Evolutionary conservation across 371 early-diverging fungal species (phyloP).

Genomic region (Capniomyces stellatus): DNA sequence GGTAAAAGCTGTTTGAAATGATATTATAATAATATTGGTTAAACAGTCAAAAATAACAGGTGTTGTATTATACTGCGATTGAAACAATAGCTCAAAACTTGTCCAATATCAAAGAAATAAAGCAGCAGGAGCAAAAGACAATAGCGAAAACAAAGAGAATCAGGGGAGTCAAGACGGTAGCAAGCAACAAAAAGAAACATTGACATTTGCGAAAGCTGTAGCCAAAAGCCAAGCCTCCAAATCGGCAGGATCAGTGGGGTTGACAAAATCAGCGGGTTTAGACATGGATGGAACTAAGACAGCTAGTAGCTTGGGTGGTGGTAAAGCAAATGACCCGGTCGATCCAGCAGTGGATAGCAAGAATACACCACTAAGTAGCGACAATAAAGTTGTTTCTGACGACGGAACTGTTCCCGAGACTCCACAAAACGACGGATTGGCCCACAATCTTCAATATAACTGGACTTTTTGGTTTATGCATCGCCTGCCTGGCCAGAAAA

Average conservation of each 20-base stretch:
- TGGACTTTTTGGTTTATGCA: constrained; percentile 90
- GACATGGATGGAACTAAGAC: not conserved
- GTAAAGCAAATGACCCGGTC: too few relatives aligned
- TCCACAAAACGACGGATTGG: not conserved
- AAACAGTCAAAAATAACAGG: too few relatives aligned
- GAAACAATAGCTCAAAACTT: not conserved
- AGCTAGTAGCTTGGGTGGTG: not conserved
- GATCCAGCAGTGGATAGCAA: not conserved
- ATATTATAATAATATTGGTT: too few relatives aligned
- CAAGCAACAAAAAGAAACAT: not conserved
- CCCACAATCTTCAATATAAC: constrained; percentile 35
- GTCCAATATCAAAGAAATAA: constrained; percentile 4
- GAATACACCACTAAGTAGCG: not conserved
- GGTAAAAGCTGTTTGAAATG: too few relatives aligned
- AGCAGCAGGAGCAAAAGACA: not conserved
- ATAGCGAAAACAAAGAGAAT: not conserved
- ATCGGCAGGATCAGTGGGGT: not conserved
- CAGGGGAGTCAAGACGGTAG: too few relatives aligned
- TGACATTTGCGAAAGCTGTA: constrained; percentile 3
- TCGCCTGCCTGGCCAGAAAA: constrained; percentile 67
- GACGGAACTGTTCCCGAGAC: too few relatives aligned
- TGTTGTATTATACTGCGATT: too few relatives aligned
- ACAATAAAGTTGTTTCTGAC: too few relatives aligned
- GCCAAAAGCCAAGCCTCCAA: not conserved
- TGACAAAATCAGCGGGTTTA: not conserved